Evolutionary conservation across 495 filamentous ascomycete genomes (phyloP).

Genomic region (Collariella sp.): DNA sequence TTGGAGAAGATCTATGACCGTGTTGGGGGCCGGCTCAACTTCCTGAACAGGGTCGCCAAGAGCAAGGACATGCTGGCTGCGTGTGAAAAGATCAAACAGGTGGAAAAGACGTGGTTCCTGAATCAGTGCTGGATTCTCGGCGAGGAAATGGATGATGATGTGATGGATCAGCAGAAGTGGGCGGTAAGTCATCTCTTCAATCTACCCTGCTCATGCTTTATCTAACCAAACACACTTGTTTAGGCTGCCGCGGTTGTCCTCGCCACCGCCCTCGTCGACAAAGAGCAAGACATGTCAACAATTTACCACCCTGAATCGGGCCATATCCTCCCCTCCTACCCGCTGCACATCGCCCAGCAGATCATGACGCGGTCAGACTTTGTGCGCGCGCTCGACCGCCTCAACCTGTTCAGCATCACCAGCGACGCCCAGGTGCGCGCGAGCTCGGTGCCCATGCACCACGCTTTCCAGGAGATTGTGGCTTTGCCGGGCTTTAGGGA

Average conservation of each 20-base stretch:
- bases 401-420: constrained; percentile 94
- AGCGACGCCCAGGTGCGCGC: constrained; percentile 80
- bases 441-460: constrained; percentile 92
- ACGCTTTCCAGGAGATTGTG: constrained; percentile 79
- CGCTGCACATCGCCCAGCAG: constrained; percentile 72
- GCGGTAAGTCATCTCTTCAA: constrained; percentile 48
- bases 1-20: constrained; percentile 72
- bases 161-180: constrained; percentile 98
- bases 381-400: constrained; percentile 81
- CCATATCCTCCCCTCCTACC: constrained; percentile 72
- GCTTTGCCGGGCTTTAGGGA: constrained; percentile 62
- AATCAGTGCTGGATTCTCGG: constrained; percentile 95
- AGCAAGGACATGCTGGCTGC: constrained; percentile 64
- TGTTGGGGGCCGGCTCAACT: constrained; percentile 80
- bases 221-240: neutral
- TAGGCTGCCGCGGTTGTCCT: constrained; percentile 89
- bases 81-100: constrained; percentile 67
- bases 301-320: constrained; percentile 56
- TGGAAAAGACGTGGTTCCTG: constrained; percentile 88
- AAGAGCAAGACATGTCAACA: constrained; percentile 56
- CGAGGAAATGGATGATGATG: constrained; percentile 91
- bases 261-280: constrained; percentile 78
- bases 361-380: constrained; percentile 96
- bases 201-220: neutral
- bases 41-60: constrained; percentile 78